Conservation (phyloP, 2,329 filamentous ascomycete species). For the Exophiala spinifera region DNA sequence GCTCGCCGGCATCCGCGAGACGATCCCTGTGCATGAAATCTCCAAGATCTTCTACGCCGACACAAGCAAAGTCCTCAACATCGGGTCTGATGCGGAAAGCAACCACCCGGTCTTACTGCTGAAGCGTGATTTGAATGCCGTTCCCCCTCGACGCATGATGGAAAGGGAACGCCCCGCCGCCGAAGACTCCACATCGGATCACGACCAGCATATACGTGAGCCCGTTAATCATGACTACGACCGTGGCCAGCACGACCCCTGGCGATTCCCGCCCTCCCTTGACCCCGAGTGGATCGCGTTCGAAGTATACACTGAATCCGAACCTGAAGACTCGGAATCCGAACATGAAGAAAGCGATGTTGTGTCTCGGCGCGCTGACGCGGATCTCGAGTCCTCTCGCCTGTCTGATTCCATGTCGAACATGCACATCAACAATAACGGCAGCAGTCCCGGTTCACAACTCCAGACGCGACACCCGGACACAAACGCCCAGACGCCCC, state of each 20-base stretch:
- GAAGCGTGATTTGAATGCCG: slow-evolving; percentile 66
- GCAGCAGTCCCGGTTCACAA: slow-evolving; percentile 30
- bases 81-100: slow-evolving; percentile 64
- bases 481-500: slow-evolving; percentile 31
- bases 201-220: slow-evolving; percentile 28
- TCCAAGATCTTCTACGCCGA: slow-evolving; percentile 93
- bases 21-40: slow-evolving; percentile 68
- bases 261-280: slow-evolving; percentile 68
- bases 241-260: slow-evolving; percentile 41
- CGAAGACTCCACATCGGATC: slow-evolving; percentile 29
- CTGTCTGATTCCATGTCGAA: slow-evolving; percentile 45
- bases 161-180: slow-evolving; percentile 39
- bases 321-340: slow-evolving; percentile 20
- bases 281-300: slow-evolving; percentile 91
- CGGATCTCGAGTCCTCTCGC: slow-evolving; percentile 35
- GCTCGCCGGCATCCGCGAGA: slow-evolving; percentile 63
- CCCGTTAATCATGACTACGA: slow-evolving; percentile 14
- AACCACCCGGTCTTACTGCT: slow-evolving; percentile 72
- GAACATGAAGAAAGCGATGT: slow-evolving; percentile 23
- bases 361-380: slow-evolving; percentile 15
- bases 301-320: slow-evolving; percentile 70
- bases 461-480: slow-evolving; percentile 18
- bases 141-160: slow-evolving; percentile 59
- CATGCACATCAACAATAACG: slow-evolving; percentile 43
- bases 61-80: slow-evolving; percentile 83